Base-by-base conservation (phyloP, 1,284 basidiomycete genomes). In the Marasmius fiardii region DNA sequence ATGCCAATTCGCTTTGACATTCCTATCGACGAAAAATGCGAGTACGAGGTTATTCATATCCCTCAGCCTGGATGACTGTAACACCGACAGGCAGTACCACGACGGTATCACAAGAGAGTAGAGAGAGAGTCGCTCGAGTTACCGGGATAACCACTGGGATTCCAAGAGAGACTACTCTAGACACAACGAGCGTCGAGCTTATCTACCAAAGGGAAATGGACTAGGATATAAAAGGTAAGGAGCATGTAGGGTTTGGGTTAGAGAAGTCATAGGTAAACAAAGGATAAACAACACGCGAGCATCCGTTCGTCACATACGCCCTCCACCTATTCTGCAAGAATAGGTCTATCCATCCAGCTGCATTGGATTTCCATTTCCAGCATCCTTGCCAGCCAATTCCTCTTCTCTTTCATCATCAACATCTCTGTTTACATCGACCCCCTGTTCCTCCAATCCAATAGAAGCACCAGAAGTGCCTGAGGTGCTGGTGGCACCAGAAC, bases 321-420 rank as follows among this genome's bases (percentile, higher is more conserved):
- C 49, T 51, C 49, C 49, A 51, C 24, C 10, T 14, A 51, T 51
- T 37, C 26, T 18, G 49, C 28, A 51, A 18, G 31, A 37, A 51
- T 51, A 21, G 11, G 31, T 35, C 31, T n/a, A n/a, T 37, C 35
- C 49, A 23, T 35, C 49, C 28, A 51, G 12, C 16, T 35, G 28
- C 18, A 34, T 37, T 10, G 7, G 12, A 18, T 51, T 37, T 37
- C 35, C 31, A 1, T 18, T 20, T 28, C 31, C 31, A 2, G 4
- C 28, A 51, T 35, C 20, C 16, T 18, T 18, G 7, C 6, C 35
- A 21, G 24, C 33, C 8, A 50, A 23, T 28, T 33, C 14, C 16
- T 21, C 31, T 51, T 51, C 49, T 28, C 21, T 16, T 28, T 5
- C 20, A 28, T 12, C 43, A 7, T 20, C 31, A 26, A 12, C 16